These are phyloP conservation scores for Onygenales sp. DNA, from an alignment of 2,329 filamentous ascomycete species.

Conservation along the genomic window DNA sequence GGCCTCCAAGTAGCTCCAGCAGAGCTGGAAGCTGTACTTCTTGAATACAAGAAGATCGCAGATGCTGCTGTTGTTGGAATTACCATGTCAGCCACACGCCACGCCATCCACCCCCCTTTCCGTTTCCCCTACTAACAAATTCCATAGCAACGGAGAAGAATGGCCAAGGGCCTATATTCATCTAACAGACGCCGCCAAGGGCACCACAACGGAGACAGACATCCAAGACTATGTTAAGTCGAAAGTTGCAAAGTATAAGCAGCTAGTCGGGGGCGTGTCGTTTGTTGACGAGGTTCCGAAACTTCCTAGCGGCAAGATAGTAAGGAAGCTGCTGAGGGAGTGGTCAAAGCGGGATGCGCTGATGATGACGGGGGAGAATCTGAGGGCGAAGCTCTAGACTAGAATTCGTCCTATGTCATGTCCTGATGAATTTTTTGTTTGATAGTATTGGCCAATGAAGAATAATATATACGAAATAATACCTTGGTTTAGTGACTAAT, in stretches of 20 bases:
- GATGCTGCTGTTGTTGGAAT: conserved; percentile 57
- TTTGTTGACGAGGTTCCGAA: conserved; percentile 39
- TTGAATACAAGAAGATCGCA: conserved; percentile 40
- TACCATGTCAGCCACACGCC: conserved; percentile 33
- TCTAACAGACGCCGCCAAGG: conserved; percentile 26
- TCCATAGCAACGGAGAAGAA: conserved; percentile 45
- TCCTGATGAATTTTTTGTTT: no score
- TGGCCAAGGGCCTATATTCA: conserved; percentile 60
- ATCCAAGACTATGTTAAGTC: conserved; percentile 33
- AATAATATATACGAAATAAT: no score
- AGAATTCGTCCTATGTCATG: no score
- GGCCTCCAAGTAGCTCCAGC: conserved; percentile 62
- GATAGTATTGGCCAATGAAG: no score
- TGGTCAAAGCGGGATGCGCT: conserved; percentile 28
- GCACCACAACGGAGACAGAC: conserved; percentile 34
- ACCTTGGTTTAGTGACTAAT: no score
- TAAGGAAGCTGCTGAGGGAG: conserved; percentile 35
- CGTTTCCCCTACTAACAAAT: conserved; percentile 9
- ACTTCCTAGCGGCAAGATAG: conserved; percentile 39
- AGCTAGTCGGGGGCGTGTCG: conserved; percentile 35
- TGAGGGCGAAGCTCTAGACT: conserved; percentile 17
- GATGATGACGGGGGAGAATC: no score
- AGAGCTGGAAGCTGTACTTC: conserved; percentile 50
- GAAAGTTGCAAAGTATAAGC: conserved; percentile 36
- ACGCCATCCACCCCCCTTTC: neutral